These are phyloP conservation scores for Paradendryphiella salina DNA, from an alignment of 2,329 filamentous ascomycete genomes.

Conservation along the genomic window DNA sequence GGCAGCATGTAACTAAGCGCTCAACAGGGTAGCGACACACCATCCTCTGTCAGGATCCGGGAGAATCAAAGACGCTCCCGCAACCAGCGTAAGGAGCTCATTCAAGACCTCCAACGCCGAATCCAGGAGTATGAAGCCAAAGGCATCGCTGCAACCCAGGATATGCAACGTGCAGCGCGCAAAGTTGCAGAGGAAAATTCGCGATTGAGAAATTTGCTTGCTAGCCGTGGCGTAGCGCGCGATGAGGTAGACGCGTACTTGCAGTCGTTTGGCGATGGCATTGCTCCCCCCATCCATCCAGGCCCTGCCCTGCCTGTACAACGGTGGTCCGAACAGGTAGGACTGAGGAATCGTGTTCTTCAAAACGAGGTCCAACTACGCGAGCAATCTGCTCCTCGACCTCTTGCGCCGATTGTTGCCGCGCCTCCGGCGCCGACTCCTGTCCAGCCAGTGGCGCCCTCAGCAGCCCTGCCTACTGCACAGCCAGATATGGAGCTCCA, in stretches of 20 bases:
- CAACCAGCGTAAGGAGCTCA: conserved; percentile 69
- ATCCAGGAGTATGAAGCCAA: conserved; percentile 64
- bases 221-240: conserved; percentile 25
- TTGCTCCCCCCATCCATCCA: background rate
- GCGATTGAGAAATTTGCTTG: conserved; percentile 61
- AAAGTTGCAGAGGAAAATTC: conserved; percentile 69
- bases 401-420: background rate
- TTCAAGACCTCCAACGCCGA: conserved; percentile 66
- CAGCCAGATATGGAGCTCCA: background rate
- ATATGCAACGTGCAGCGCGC: conserved; percentile 70
- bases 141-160: conserved; percentile 66
- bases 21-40: conserved; percentile 35
- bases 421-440: background rate
- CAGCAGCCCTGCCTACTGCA: background rate
- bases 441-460: background rate
- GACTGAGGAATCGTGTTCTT: background rate
- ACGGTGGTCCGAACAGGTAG: background rate
- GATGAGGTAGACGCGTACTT: conserved; percentile 29
- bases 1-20: background rate
- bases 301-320: background rate
- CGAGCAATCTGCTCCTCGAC: background rate
- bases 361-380: background rate
- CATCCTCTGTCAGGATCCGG: conserved; percentile 58
- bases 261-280: conserved; percentile 14
- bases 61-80: conserved; percentile 76